phyloP scores from a whole-genome alignment of 2,329 filamentous ascomycete genomes.

The Sphaerulina populicola region DNA sequence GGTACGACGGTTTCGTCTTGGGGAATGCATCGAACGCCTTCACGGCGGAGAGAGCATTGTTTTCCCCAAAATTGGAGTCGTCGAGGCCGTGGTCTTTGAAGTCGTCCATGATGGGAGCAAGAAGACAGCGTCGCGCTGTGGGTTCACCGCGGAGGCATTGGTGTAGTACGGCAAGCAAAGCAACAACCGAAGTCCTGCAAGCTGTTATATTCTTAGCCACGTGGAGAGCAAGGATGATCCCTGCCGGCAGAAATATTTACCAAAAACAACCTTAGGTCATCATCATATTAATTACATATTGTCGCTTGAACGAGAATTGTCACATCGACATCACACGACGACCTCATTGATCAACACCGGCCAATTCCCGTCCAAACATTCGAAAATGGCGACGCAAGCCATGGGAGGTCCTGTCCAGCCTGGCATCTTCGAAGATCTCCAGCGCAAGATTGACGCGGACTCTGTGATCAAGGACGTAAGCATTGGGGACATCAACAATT shows the following conservation, averaged over 20 bases:
- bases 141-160: constrained; percentile 17
- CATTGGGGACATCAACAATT: background rate
- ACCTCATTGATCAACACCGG: background rate
- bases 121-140: constrained; percentile 9
- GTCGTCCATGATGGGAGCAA: constrained; percentile 58
- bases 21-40: constrained; percentile 96
- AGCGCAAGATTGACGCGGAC: constrained; percentile 85
- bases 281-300: too few species aligned
- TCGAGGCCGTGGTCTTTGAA: constrained; percentile 62
- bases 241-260: too few species aligned
- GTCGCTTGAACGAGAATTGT: too few species aligned
- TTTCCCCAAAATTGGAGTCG: constrained; percentile 70
- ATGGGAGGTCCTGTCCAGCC: constrained; percentile 32
- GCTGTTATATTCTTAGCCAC: background rate
- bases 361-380: background rate
- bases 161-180: background rate
- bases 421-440: constrained; percentile 71
- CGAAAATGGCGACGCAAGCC: constrained; percentile 26
- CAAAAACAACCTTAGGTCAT: too few species aligned
- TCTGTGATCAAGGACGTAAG: constrained; percentile 36
- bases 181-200: background rate
- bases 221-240: background rate
- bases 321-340: background rate
- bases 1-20: constrained; percentile 92
- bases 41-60: constrained; percentile 49